phyloP scores from a whole-genome alignment of 2,329 filamentous ascomycete species.

The Alternaria alternata region DNA sequence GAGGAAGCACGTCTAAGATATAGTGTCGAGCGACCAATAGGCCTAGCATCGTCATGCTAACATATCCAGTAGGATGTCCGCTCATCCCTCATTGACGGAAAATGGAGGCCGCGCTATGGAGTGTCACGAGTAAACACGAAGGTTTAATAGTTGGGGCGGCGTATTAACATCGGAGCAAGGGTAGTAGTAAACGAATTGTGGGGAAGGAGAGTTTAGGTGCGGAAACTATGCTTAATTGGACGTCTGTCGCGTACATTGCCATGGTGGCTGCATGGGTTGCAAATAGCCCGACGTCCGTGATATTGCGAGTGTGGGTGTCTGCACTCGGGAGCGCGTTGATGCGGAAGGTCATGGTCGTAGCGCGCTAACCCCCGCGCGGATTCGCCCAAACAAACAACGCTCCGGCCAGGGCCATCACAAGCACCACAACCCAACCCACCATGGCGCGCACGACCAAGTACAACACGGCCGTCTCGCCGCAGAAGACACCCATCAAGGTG shows the following conservation, averaged over 20 bases:
- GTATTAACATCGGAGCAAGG: slow-evolving; percentile 20
- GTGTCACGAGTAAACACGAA: slow-evolving; percentile 20
- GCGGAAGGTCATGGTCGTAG: too few relatives aligned
- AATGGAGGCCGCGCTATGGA: neutral
- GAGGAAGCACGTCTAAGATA: neutral
- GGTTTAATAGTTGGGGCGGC: slow-evolving; percentile 11
- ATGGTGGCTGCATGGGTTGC: neutral
- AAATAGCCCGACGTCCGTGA: slow-evolving; percentile 5
- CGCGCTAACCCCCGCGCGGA: too few relatives aligned
- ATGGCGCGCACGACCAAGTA: slow-evolving; percentile 65
- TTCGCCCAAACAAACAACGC: too few relatives aligned
- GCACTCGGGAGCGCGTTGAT: neutral
- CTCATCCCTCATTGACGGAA: slow-evolving; percentile 21
- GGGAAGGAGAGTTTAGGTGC: slow-evolving; percentile 18
- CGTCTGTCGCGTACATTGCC: slow-evolving; percentile 6
- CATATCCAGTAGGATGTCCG: too few relatives aligned
- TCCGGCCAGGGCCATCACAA: too few relatives aligned
- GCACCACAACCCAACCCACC: neutral
- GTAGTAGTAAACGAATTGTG: slow-evolving; percentile 22
- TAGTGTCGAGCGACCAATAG: neutral
- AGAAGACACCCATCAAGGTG: slow-evolving; percentile 64
- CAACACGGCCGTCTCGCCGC: slow-evolving; percentile 57
- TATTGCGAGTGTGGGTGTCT: neutral
- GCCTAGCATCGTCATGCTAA: neutral
- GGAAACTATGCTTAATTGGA: slow-evolving; percentile 20